Evolutionary conservation across 2,329 filamentous ascomycete species (phyloP), one percentile per base, ranked within the genome.

Genomic region (Taxawa tesnikishii): DNA sequence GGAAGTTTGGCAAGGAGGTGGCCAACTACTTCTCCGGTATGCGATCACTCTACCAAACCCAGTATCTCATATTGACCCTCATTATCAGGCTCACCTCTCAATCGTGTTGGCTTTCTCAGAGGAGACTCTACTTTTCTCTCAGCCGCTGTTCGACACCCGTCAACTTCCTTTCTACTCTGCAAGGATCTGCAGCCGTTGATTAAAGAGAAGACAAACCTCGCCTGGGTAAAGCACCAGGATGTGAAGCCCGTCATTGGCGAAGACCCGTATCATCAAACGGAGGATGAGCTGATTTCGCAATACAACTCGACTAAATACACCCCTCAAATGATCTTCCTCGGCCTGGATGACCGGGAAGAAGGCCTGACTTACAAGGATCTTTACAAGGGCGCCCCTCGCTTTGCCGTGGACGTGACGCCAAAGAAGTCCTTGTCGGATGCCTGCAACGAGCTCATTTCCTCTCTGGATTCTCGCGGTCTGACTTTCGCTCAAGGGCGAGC

Each of bases 321-420:
- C 13, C 79, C 85, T 3, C 69, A 83, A 40, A 64, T 94, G 31
- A 65, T 96, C 32, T 94, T 96, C 51, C 62, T 96, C 16, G 88
- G 88, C 0, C 58, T 94, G 29, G 75, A 93, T 43, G 84, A 93
- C 52, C 58, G 55, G 29, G 55, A 54, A 15, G 62, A 62, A 29
- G 32, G 28, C 11, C 79, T 78, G 48, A 75, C 74, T 38, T 73
- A 74, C 29, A 65, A 66, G 32, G 75, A 72, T 36, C 74, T 75
- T 32, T 92, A 93, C 52, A 70, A 65, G 19, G 90, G 88, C 3
- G 68, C 70, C 29, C 87, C 90, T 2, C 92, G 77, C 59, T 98
- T 96, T 51, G 88, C 87, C 2, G 56, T 98, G 9, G 90, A 96
- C 52, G 70, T 94, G 13, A 92, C 87, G 3, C 79, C 84, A 0